phyloP scores from a whole-genome alignment of 768 basidiomycete genomes.

The Lentinus brumalis region DNA sequence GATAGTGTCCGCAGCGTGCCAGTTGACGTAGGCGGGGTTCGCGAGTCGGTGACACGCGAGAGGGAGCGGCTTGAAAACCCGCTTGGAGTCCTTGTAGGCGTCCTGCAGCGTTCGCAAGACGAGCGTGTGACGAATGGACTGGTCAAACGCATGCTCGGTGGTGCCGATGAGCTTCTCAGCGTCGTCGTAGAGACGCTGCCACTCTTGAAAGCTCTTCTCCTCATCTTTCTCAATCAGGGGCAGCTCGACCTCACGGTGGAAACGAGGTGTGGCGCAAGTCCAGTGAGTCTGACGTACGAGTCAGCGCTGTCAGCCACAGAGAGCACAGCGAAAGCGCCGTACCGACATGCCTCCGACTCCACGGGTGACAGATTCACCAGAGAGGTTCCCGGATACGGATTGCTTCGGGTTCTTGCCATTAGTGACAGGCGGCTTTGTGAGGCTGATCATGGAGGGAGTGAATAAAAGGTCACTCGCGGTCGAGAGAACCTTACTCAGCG shows the following conservation, averaged over 20 bases:
- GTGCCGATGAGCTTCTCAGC: slow-evolving; percentile 26
- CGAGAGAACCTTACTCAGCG: not conserved
- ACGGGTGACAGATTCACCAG: slow-evolving; percentile 27
- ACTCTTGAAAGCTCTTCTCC: slow-evolving; percentile 5
- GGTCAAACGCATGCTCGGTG: slow-evolving; percentile 17
- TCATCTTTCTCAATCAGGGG: slow-evolving; percentile 8
- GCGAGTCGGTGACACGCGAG: slow-evolving; percentile 25
- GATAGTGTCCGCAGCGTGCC: slow-evolving; percentile 24
- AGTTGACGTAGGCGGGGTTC: slow-evolving; percentile 24
- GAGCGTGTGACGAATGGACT: slow-evolving; percentile 28
- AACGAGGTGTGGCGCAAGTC: slow-evolving; percentile 27
- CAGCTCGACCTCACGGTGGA: slow-evolving; percentile 16
- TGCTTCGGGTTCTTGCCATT: slow-evolving; percentile 14
- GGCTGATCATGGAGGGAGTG: not conserved
- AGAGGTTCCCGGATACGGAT: slow-evolving; percentile 17
- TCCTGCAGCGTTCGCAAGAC: slow-evolving; percentile 22
- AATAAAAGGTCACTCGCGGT: no score
- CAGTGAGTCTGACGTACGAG: slow-evolving; percentile 1
- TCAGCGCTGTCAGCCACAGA: not conserved
- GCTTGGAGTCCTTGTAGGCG: slow-evolving; percentile 1
- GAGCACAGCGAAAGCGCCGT: not conserved
- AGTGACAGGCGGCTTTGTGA: not conserved
- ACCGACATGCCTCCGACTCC: slow-evolving; percentile 29
- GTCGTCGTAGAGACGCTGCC: slow-evolving; percentile 21
- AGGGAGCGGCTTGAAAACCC: slow-evolving; percentile 20